Evolutionary conservation across 805 yeast genomes (phyloP), one percentile per base, ranked within the genome.

Genomic region (Peterozyma xylosa): DNA sequence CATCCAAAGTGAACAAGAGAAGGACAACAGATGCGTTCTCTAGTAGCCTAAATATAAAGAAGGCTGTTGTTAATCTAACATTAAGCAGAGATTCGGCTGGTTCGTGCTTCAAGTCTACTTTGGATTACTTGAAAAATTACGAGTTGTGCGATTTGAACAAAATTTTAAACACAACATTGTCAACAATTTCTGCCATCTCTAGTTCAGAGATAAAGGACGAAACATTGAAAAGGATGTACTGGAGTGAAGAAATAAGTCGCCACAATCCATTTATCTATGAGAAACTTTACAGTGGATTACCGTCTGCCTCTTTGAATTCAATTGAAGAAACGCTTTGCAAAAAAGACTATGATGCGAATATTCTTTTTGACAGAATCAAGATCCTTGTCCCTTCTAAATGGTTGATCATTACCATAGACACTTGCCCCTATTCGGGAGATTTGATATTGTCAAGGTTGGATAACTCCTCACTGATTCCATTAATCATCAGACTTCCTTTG

Each of bases 371-470:
- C 3, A 48, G 47, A 7, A 38, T 52, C 36, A 42, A 13, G 36
- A 38, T 45, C 42, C 30, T 45, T 1, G 47, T 74, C 7, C 85
- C 86, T 0, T 45, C 57, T 0, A 58, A 61, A 16, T 83, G 89
- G 90, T 53, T 67, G 3, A 72, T 82, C 0, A 61, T 86, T 1
- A 67, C 82, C 1, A 59, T 89, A 18, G 90, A 82, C 52, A 54
- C 77, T 9, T 79, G 87, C 48, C 62, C 74, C 0, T 52, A 67
- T 9, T 71, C 81, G 9, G 84, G 81, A 0, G 81, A 78, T 53
- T 61, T 89, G 27, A 49, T 82, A 0, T 45, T 88, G 3, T 61
- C 83, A 3, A 70, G 74, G 48, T 57, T 66, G 34, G 68, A 62
- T 27, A 51, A 62, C 2, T 52, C 47, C 43, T 53, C 42, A 41